Evolutionary conservation across 768 basidiomycete genomes (phyloP), one percentile per base, ranked within the genome.

Genomic region (Boletus sensibilis): DNA sequence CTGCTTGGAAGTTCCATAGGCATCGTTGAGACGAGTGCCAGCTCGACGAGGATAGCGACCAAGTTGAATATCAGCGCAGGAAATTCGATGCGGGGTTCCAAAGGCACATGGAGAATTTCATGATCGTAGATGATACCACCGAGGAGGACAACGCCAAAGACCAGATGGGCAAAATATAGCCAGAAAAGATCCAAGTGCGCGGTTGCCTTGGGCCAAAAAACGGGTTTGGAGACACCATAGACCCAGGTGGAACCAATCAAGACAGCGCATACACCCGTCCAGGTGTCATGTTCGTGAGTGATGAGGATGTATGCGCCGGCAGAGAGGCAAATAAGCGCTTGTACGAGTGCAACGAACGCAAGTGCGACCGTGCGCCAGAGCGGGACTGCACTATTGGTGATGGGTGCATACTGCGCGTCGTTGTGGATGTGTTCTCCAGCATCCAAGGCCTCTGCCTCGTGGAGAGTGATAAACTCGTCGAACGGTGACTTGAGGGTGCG

Each of bases 331-430:
- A 71, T 64, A 6, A 90, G 71, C 0, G 81, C 74, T 62, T 87
- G 79, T 5, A 78, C 37, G 35, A 88, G 78, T 1, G 86, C 83
- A 3, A 86, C 60, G 55, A 79, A 75, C 1, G 79, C 75, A 43
- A 90, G 79, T n/a, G 82, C 61, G 42, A 84, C 58, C 2, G 84
- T 82, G 39, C 82, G 81, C 85, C 87, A 88, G 9, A 87, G 73
- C 0, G 83, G 80, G 13, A 76, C 62, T 12, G 61, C 33, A 6
- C n/a, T 34, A 10, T 52, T 29, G 14, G 41, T 21, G 13, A 33
- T 21, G 3, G 12, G 6, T 8, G 12, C 1, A 41, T n/a, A 3
- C 5, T 54, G 42, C 1, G 38, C 35, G 11, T 48, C 43, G 23
- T 59, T 58, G 33, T 12, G 14, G 20, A 37, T 0, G 18, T 31